Base-by-base conservation (phyloP, 176 grass and related monocot genomes). In the Dendrocalamus sinicus region DNA sequence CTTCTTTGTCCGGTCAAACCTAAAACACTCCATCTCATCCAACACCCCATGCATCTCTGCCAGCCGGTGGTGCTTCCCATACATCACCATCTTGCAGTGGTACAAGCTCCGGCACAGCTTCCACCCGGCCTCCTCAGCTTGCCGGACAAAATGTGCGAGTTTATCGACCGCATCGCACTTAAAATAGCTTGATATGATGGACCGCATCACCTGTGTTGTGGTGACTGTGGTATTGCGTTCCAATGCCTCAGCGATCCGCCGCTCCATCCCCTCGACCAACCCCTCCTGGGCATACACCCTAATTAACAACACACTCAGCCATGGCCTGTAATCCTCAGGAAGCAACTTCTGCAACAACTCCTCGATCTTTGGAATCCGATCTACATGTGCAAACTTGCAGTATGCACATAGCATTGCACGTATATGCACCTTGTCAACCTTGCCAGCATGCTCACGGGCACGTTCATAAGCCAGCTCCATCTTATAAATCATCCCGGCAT, bases 51-150 rank as follows among this genome's bases (percentile, higher is more conserved):
- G 91, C 93, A 99, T 99, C 86, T 96, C 91, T 13, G 81, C 64
- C 40, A 99, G 72, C 26, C 88, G 89, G 2, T 77, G 88, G 45
- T 83, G 71, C 81, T 88, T 90, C 30, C 93, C 96, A 89, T 96
- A 99, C 96, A 99, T 96, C 65, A 88, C 88, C 96, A 96, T 96
- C 72, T 96, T 99, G 82, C 90, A 94, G 83, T 99, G 94, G 79
- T 96, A 96, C 79, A 99, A 75, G 78, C 93, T 92, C 48, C 88
- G 90, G 73, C 90, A 94, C 39, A 99, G 77, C 84, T 84, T 94
- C 96, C 96, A 96, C 3, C 94, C 90, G 3, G 94, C 90, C 76
- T 84, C 60, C 65, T 94, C 90, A 76, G 96, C 90, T 14, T 39
- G 85, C 51, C 39, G 88, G 53, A 92, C 47, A 87, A 96, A 99